Conservation (phyloP, 2,329 filamentous ascomycete species). For the Fusarium neocosmosporiellum region DNA sequence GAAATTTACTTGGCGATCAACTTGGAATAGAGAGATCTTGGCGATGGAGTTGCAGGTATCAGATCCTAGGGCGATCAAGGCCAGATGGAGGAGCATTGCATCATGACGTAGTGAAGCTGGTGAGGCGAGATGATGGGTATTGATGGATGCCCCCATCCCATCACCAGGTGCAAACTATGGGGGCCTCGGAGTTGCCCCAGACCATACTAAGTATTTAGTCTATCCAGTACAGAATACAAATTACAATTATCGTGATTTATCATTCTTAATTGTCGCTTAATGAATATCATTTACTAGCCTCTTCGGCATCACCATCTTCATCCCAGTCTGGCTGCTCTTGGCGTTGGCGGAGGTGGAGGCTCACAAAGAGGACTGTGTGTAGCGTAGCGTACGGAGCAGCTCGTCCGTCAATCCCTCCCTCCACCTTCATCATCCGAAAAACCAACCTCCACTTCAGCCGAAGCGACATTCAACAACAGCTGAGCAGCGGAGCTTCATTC, state of each 20-base stretch:
- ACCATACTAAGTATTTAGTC: background rate
- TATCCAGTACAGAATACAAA: background rate
- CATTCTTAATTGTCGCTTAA: background rate
- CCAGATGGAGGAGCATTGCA: background rate
- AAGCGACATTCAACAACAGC: background rate
- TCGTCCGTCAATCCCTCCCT: too few relatives aligned
- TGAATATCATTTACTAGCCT: background rate
- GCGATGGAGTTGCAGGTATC: background rate
- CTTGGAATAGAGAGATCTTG: background rate
- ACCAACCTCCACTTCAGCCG: constrained; percentile 14
- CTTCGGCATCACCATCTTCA: background rate
- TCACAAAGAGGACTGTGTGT: constrained; percentile 20
- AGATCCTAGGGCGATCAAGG: background rate
- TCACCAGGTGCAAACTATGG: background rate
- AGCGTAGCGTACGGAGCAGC: too few relatives aligned
- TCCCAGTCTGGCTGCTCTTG: background rate
- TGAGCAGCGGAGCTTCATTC: constrained; percentile 21
- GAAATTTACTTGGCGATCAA: background rate
- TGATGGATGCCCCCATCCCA: background rate
- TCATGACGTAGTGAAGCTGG: background rate
- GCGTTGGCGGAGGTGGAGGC: background rate
- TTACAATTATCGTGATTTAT: background rate
- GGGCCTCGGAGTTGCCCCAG: background rate
- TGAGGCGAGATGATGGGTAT: background rate
- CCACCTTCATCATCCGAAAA: background rate